Conservation (phyloP, 1,284 basidiomycete genomes). For the Ceratobasidium theobromae region DNA sequence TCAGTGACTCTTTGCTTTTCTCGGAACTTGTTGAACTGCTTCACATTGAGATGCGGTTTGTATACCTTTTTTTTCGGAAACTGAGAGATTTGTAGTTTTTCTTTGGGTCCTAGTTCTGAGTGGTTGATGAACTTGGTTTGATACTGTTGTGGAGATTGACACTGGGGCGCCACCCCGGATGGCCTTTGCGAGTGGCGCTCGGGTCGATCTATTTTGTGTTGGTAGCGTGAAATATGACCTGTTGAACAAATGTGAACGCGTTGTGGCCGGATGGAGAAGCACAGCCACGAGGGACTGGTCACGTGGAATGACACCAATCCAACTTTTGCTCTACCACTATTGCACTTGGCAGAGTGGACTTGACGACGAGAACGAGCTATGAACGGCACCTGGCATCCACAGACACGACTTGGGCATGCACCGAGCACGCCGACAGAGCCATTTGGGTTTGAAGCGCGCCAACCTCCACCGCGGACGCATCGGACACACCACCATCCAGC, state of each 20-base stretch:
- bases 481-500: background rate
- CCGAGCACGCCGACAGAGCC: constrained; percentile 7
- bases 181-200: too few species aligned
- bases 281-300: background rate
- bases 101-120: background rate
- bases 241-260: background rate
- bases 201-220: constrained; percentile 3
- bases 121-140: background rate
- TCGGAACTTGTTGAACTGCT: background rate
- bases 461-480: background rate
- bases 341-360: background rate
- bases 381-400: constrained; percentile 15
- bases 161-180: too few species aligned
- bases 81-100: too few species aligned
- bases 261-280: background rate
- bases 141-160: background rate
- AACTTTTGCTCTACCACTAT: constrained; percentile 5
- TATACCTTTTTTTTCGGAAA: constrained; percentile 5
- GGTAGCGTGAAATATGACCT: constrained; percentile 23
- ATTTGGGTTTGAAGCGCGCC: background rate
- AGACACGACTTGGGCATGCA: background rate
- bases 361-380: background rate
- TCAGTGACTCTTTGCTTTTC: background rate
- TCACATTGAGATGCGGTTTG: constrained; percentile 1
- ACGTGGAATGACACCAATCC: constrained; percentile 16